Evolutionary conservation across 768 basidiomycete genomes (phyloP), one percentile per base, ranked within the genome.

Genomic region (Xerocomellus intermedius): DNA sequence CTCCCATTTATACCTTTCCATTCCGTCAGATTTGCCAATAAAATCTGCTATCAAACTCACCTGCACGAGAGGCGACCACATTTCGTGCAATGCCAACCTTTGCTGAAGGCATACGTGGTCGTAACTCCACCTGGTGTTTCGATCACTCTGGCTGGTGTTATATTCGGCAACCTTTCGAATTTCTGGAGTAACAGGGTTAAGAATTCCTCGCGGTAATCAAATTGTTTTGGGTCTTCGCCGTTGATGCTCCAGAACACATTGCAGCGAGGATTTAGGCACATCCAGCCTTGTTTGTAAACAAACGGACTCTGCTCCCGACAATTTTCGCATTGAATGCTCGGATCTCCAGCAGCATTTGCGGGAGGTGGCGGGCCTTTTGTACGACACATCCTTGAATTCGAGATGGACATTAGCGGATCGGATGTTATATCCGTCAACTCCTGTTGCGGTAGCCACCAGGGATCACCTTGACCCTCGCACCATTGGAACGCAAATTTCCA

Each of bases 401-500:
- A 47, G 16, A 41, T 21, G 28, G 43, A 10, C n/a, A 10, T 48
- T 8, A 32, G 41, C 16, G 45, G 26, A 13, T 43, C 17, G 8
- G 44, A 30, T 14, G 39, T n/a, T 14, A n/a, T 8, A 24, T 37
- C 41, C 30, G n/a, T 21, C 39, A 22, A 36, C 13, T 46, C 46
- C 16, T 28, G 49, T 30, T 28, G 62, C 10, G 58, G 59, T 70
- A 48, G 43, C 80, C 81, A 83, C 82, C 82, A 82, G 1, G 81
- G 80, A 37, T 68, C 61, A 6, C 71, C 88, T 73, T 92, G 91
- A 41, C 76, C 79, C 56, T 85, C 80, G 58, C 88, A 89, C 89
- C 90, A 93, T 60, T 87, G 86, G 59, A 93, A 93, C 5, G 86
- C 84, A 62, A 93, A 91, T 66, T 92, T 93, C 66, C 83, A 89